Base-by-base conservation (phyloP, 2,329 filamentous ascomycete species). In the Calonectria honghensis region DNA sequence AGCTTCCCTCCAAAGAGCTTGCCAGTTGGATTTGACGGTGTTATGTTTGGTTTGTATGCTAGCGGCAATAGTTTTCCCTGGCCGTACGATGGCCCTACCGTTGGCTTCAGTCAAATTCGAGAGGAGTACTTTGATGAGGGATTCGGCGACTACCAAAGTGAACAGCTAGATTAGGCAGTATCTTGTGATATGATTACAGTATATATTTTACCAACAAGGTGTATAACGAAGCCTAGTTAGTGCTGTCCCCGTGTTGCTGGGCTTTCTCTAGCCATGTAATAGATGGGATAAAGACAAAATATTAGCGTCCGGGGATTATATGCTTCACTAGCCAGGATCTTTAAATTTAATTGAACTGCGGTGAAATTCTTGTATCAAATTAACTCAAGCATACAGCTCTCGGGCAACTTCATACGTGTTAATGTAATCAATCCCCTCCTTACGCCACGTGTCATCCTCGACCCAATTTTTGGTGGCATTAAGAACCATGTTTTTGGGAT, bases 381-480 rank as follows among this genome's bases (percentile, higher is more conserved):
- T 16, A 14, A 14, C 39, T 70, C 20, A 80, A 1, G 73, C 78
- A 50, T 80, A 81, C 2, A 81, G 9, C n/a, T 81, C 79, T n/a
- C 79, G 65, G 6, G 79, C 77, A 14, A 81, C 75, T 24, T 78
- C 78, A 39, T 77, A 78, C 11, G 72, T 78, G 24, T 81, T 81
- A 7, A 81, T 81, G 54, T 61, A 81, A 0, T 68, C 71, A n/a
- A 90, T 89, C 0, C 84, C 86, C 73, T 88, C 86, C 54, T 85
- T 86, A 48, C 88, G 84, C 81, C 85, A 90, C 0, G 84, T 88
- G 75, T 90, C 88, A 2, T 83, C 79, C 75, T 90, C 89, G 0
- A 89, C 81, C 80, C 84, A 87, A 37, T 83, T 86, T 27, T 79
- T 77, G 16, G 85, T 86, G 6, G 85, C 85, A 76, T 88, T 88